Conservation (phyloP, 306 rosid genomes). For the Glycine soja region DNA sequence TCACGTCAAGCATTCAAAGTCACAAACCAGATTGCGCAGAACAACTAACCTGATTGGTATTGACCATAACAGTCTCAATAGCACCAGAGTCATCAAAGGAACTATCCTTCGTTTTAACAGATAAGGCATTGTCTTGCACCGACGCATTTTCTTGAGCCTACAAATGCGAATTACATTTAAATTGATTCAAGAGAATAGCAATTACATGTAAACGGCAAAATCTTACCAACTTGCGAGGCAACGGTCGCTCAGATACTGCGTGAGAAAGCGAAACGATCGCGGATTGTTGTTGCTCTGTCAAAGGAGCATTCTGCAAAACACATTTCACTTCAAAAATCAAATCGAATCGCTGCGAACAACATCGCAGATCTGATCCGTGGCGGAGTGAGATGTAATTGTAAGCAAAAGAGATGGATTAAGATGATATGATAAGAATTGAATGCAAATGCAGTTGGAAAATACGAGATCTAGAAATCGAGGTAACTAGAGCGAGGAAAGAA, state of each 20-base stretch:
- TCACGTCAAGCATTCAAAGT: background rate
- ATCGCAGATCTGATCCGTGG: conserved; percentile 48
- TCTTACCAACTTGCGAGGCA: conserved; percentile 76
- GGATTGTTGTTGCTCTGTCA: conserved; percentile 80
- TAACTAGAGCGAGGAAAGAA: background rate
- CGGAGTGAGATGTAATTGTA: background rate
- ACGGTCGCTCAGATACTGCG: conserved; percentile 83
- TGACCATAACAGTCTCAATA: conserved; percentile 76
- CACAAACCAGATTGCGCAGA: background rate
- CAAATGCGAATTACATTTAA: conserved; percentile 18
- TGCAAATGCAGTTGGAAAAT: background rate
- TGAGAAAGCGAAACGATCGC: conserved; percentile 74
- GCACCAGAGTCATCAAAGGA: conserved; percentile 64
- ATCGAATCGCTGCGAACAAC: conserved; percentile 33
- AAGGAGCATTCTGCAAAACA: conserved; percentile 78
- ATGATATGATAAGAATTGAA: conserved; percentile 7
- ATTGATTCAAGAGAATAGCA: conserved; percentile 17
- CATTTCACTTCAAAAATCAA: background rate
- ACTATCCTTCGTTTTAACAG: conserved; percentile 63
- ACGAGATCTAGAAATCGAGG: conserved; percentile 46
- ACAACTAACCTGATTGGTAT: conserved; percentile 79
- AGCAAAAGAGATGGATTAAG: background rate
- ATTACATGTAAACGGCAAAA: background rate
- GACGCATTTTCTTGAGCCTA: conserved; percentile 67
- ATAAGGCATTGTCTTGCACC: conserved; percentile 61